Conservation (phyloP, 352 stramenopile species). For the Phytophthora pseudosyringae region DNA sequence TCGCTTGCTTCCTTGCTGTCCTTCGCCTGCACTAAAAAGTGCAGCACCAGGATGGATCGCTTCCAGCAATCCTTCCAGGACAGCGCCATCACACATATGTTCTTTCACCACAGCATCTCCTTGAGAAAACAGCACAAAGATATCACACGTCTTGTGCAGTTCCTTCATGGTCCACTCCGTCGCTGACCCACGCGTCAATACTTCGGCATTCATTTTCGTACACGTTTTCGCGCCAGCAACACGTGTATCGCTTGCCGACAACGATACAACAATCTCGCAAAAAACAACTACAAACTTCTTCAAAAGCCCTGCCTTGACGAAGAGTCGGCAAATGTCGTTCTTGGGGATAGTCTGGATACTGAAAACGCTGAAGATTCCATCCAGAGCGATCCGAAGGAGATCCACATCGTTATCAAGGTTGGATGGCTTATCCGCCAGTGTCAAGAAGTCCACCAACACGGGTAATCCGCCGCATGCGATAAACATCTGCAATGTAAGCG, state of each 20-base stretch:
- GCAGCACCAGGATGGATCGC: slow-evolving; percentile 47
- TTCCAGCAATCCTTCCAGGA: slow-evolving; percentile 73
- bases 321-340: slow-evolving; percentile 95
- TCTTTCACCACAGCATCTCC: slow-evolving; percentile 93
- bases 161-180: slow-evolving; percentile 68
- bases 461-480: slow-evolving; percentile 91
- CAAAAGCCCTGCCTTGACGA: slow-evolving; percentile 92
- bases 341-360: slow-evolving; percentile 92
- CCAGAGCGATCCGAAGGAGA: slow-evolving; percentile 84
- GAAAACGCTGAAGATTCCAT: slow-evolving; percentile 93
- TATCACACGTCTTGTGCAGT: slow-evolving; percentile 85
- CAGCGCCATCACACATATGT: slow-evolving; percentile 88
- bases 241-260: slow-evolving; percentile 36
- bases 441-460: slow-evolving; percentile 86
- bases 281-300: slow-evolving; percentile 90
- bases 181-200: slow-evolving; percentile 4
- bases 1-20: slow-evolving; percentile 13
- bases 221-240: not conserved
- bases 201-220: slow-evolving; percentile 8
- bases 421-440: slow-evolving; percentile 36
- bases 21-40: slow-evolving; percentile 15
- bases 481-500: slow-evolving; percentile 93
- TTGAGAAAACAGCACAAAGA: slow-evolving; percentile 92
- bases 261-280: slow-evolving; percentile 65
- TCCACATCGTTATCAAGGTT: slow-evolving; percentile 52